Evolutionary conservation across 768 basidiomycete genomes (phyloP), one percentile per base, ranked within the genome.

Genomic region (Podaxis sp.): DNA sequence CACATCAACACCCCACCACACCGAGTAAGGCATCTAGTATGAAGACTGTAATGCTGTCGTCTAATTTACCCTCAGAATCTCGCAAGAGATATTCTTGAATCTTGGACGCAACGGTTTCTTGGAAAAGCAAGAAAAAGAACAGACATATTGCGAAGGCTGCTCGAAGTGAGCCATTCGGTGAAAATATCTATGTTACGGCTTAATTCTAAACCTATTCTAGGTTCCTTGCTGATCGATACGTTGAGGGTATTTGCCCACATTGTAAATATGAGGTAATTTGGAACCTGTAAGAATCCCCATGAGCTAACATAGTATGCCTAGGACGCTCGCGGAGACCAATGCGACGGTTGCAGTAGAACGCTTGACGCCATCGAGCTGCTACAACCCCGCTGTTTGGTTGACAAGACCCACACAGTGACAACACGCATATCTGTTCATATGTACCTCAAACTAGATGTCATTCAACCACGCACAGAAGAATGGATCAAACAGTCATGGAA

Each of bases 261-360:
- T 99, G 97, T 71, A 84, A 83, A 53, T 95, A 88, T 66, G 90
- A 95, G 42, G 61, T 62, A 17, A 44, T 24, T n/a, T 11, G 12
- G 22, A 19, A 39, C 39, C 17, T n/a, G 12, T 28, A 51, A 2
- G 4, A 12, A 51, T 12, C 3, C 44, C 2, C 9, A 19, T 2
- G 9, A 51, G 17, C 24, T 51, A 9, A 51, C 13, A 4, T 4
- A 13, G 8, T 28, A 51, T 26, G 0, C 36, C 12, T 44, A 62
- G 63, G 97, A 98, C 69, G 97, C 96, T 38, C 91, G 97, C 39
- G 97, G 97, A 7, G 97, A 99, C 74, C 97, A 99, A 78, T 99
- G 97, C 74, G 97, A 99, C 74, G 81, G 87, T 59, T 99, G 97
- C 74, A 87, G 89, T 51, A 84, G 93, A 59, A 98, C 97, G 2